Evolutionary conservation across 148 eudicot genomes (phyloP).

Genomic region (Vaccinium myrtillus): DNA sequence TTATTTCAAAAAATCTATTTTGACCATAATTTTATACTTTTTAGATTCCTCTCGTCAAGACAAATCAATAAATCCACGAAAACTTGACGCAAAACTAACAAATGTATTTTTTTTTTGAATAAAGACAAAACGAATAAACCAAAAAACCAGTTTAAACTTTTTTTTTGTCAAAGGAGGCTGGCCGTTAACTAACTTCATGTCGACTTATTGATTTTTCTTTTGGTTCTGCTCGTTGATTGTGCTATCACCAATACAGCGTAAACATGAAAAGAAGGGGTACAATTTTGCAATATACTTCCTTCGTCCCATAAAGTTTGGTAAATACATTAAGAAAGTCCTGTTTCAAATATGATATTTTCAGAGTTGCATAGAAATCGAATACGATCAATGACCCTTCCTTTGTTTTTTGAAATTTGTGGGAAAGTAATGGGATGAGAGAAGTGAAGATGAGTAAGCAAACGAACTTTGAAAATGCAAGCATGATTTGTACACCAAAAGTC

Average conservation of each 20-base stretch:
- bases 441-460: not conserved
- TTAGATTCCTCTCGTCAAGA: no score
- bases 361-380: no score
- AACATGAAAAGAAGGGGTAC: not conserved
- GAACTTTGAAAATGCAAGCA: not conserved
- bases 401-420: not conserved
- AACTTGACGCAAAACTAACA: no score
- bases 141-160: no score
- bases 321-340: not conserved
- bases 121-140: no score
- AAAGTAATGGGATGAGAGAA: not conserved
- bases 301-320: no score
- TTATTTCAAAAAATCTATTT: no score
- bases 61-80: no score
- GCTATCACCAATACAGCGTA: not conserved
- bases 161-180: no score
- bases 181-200: not conserved
- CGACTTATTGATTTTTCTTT: not conserved
- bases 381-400: not conserved
- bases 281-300: not conserved
- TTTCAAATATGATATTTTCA: no score
- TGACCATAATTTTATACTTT: no score
- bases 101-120: no score
- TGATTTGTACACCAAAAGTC: not conserved
- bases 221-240: not conserved